These are phyloP conservation scores for Dillenia turbinata DNA, from an alignment of 164 flowering plant genomes.

Conservation along the genomic window DNA sequence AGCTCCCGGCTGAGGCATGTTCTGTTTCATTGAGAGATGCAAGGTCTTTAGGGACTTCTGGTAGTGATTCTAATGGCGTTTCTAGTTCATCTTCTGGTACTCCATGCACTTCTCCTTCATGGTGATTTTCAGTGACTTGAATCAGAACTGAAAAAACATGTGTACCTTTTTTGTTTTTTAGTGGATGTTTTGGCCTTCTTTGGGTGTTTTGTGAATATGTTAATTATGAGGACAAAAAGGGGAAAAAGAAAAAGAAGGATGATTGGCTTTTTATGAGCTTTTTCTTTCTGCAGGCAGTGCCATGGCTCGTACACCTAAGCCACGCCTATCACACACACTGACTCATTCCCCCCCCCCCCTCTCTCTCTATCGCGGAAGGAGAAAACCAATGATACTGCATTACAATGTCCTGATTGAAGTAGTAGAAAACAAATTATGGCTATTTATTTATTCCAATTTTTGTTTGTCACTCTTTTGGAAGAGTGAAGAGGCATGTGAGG, in stretches of 20 bases:
- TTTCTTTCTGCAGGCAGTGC: slow-evolving; percentile 10
- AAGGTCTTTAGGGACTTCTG: slow-evolving; percentile 39
- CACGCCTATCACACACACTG: slow-evolving; percentile 12
- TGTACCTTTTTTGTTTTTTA: neutral
- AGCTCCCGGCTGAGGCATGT: slow-evolving; percentile 56
- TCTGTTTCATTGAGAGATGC: slow-evolving; percentile 55
- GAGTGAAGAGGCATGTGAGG: slow-evolving; percentile 8
- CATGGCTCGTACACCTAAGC: slow-evolving; percentile 21
- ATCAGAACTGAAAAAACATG: no score
- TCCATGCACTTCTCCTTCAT: slow-evolving; percentile 69
- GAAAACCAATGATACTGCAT: no score
- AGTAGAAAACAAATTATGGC: neutral
- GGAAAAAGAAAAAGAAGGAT: neutral
- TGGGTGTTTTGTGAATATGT: slow-evolving; percentile 6
- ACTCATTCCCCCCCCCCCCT: neutral
- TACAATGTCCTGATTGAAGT: no score
- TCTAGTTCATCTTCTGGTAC: slow-evolving; percentile 49
- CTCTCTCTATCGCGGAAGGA: neutral
- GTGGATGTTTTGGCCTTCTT: neutral
- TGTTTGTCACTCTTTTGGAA: slow-evolving; percentile 1
- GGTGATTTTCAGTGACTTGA: slow-evolving; percentile 28
- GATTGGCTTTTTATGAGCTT: no score
- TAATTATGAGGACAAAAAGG: slow-evolving; percentile 1
- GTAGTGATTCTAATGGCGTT: slow-evolving; percentile 47
- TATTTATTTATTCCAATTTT: neutral